phyloP scores from a whole-genome alignment of 768 basidiomycete genomes.

The Trametes sanguinea region DNA sequence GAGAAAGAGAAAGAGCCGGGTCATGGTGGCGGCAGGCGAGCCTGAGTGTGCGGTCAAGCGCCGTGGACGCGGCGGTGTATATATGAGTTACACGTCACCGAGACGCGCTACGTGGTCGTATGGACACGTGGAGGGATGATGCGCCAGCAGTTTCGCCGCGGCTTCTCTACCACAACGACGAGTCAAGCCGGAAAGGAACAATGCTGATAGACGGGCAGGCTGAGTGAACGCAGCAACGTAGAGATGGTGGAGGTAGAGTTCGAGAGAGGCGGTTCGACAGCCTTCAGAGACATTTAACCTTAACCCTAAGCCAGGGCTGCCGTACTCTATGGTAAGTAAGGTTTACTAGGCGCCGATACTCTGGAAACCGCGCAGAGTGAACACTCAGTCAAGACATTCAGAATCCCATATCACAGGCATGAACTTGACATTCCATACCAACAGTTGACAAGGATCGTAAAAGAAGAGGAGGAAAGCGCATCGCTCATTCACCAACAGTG shows the following conservation, averaged over 20 bases:
- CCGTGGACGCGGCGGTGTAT: slow-evolving; percentile 1
- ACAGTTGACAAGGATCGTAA: neutral
- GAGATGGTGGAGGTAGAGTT: neutral
- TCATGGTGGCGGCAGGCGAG: slow-evolving; percentile 24
- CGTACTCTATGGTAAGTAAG: neutral
- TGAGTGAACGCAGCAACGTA: too few relatives aligned
- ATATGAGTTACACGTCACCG: slow-evolving; percentile 23
- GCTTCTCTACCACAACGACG: neutral
- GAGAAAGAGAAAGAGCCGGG: slow-evolving; percentile 23
- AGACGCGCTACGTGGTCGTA: slow-evolving; percentile 20
- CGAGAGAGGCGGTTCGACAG: neutral
- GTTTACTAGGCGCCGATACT: neutral
- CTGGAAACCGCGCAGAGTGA: too few relatives aligned
- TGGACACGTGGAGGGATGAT: slow-evolving; percentile 18
- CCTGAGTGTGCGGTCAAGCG: slow-evolving; percentile 14
- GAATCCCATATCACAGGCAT: too few relatives aligned
- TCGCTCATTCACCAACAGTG: slow-evolving; percentile 29
- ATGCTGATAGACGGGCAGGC: neutral
- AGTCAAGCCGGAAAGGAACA: neutral
- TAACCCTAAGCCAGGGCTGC: neutral
- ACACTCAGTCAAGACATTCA: too few relatives aligned
- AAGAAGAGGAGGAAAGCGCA: neutral
- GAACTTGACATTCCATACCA: too few relatives aligned
- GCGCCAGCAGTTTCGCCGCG: slow-evolving; percentile 3
- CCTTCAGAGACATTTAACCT: neutral